Evolutionary conservation across 2,329 filamentous ascomycete genomes (phyloP), one percentile per base, ranked within the genome.

Genomic region (Fusarium nisikadoi): DNA sequence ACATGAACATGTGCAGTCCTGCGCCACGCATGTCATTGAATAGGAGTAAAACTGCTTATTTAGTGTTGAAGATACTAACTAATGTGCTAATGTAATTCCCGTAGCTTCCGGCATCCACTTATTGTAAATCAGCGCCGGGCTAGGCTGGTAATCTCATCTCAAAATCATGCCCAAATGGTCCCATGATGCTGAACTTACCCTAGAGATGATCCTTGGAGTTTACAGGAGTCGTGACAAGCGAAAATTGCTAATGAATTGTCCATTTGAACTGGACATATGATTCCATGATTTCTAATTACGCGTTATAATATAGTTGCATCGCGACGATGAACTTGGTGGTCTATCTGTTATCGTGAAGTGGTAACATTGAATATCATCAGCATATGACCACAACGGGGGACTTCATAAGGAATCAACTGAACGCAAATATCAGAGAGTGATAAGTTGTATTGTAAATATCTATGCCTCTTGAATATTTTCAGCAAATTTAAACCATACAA

Each of bases 91-190:
- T 56, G 39, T 25, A 49, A 49, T 56, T 43, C 70, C 70, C 65
- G 70, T 36, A 57, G 62, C 66, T 71, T 73, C 70, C 70, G 70
- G 62, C 62, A 64, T 64, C 64, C 70, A 73, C 70, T 70, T 55
- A 60, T 60, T 53, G 33, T 53, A 46, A 72, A 71, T 65, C 46
- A 63, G 53, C 54, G n/a, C 47, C 41, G n/a, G 23, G 35, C 70
- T 59, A 52, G 56, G 47, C 70, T 59, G 50, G 60, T 35, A 70
- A 53, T 65, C 69, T 71, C 55, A 46, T 61, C 64, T 70, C 29
- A 65, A 46, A 62, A 47, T 52, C 25, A 70, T 54, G 66, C 42
- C 65, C 47, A 58, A 31, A 39, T 67, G 55, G 63, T 43, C 53
- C 56, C 55, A 62, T 68, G 38, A 29, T 49, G 45, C 47, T 27